phyloP scores from a whole-genome alignment of 352 stramenopile species.

The Phytophthora macrochlamydospora region DNA sequence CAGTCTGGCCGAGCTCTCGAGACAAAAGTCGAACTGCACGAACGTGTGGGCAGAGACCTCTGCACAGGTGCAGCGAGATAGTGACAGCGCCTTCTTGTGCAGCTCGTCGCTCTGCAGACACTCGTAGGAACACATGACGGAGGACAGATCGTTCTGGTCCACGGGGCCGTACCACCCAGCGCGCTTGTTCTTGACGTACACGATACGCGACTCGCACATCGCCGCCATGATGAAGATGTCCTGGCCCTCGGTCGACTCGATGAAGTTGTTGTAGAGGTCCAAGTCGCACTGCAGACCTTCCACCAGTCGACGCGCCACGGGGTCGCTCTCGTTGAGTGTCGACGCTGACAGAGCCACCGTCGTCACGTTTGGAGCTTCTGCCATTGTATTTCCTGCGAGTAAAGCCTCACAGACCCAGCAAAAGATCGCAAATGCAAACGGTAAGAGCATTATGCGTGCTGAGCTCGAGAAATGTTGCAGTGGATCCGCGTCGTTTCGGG shows the following conservation, averaged over 20 bases:
- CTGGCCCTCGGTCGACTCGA: conserved; percentile 59
- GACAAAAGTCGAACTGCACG: conserved; percentile 76
- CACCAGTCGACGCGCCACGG: conserved; percentile 27
- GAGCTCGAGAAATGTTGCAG: not conserved
- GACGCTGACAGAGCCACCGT: conserved; percentile 2
- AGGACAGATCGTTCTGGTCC: conserved; percentile 69
- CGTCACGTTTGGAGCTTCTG: conserved; percentile 15
- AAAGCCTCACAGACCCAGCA: conserved; percentile 1
- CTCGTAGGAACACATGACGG: conserved; percentile 85
- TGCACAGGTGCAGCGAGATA: conserved; percentile 80
- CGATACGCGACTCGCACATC: conserved; percentile 76
- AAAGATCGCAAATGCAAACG: not conserved
- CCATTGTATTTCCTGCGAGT: not conserved
- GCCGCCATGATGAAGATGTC: conserved; percentile 78
- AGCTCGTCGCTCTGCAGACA: conserved; percentile 83
- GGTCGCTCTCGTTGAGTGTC: conserved; percentile 11
- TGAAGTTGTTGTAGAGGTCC: conserved; percentile 54
- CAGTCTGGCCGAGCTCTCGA: conserved; percentile 79
- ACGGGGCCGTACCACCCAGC: conserved; percentile 68
- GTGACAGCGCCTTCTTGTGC: conserved; percentile 73
- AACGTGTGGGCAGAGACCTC: conserved; percentile 78
- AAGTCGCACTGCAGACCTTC: conserved; percentile 53
- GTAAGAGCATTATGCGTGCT: not conserved
- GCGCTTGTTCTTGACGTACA: conserved; percentile 64
- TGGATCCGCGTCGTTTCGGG: conserved; percentile 18